Evolutionary conservation across 225 moss, liverwort and hornwort genomes (phyloP), one percentile per base, ranked within the genome.

Genomic region (Marchantia polymorpha): DNA sequence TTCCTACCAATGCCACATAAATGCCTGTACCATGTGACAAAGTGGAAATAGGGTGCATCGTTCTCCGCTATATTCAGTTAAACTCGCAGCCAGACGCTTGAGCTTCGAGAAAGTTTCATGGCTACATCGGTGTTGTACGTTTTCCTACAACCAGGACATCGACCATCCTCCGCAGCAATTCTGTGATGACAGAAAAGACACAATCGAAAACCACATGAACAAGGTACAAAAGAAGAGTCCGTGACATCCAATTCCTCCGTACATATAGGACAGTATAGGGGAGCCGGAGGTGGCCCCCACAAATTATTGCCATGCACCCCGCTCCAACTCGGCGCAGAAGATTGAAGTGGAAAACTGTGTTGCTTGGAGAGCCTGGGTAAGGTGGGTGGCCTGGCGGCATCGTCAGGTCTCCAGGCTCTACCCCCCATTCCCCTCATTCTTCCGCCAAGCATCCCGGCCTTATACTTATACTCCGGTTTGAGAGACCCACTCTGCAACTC

Each of bases 121-220:
- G 91, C 96, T 49, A 89, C 84, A 72, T 96, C 92, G 23, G 93
- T 85, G 52, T 89, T 89, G 82, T 96, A 96, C 22, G 89, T 80
- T 85, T 94, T 94, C 79, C 96, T 83, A 76, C 94, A 94, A 22
- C 96, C 94, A 48, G 96, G 96, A 77, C 96, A 96, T 61, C 96
- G 89, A 8, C 96, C 96, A 77, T 94, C 96, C 50, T 94, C 96
- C 73, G 94, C 84, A 1, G 96, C 87, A 66, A 96, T 96, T 79
- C 92, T 86, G 85, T 96, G 96, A 74, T 92, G 94, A 82, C 96
- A 96, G 58, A 96, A 96, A 14, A 96, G 85, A 73, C 96, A 96
- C 64, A 96, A 84, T 70, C 92, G 89, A 72, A 96, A 94, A 26
- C 96, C 96, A 82, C 96, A 96, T 49, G 94, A 84, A 83, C 96